phyloP scores from a whole-genome alignment of 164 flowering plant genomes.

The Houttuynia cordata region DNA sequence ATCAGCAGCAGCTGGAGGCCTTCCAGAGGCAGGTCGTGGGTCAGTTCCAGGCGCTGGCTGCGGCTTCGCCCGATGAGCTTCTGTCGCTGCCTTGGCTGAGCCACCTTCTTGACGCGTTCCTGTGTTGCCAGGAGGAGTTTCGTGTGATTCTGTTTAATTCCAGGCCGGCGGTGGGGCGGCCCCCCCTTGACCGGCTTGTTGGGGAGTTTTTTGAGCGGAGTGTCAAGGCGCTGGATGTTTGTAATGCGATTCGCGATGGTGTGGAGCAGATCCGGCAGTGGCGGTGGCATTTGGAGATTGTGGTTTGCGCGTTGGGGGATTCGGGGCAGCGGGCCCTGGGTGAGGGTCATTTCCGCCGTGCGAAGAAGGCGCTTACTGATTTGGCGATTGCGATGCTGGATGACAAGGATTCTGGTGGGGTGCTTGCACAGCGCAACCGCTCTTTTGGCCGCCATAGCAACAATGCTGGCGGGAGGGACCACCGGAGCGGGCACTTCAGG shows the following conservation, averaged over 20 bases:
- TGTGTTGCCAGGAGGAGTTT: constrained; percentile 75
- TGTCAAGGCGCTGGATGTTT: constrained; percentile 79
- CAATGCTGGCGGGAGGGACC: constrained; percentile 18
- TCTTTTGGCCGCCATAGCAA: constrained; percentile 48
- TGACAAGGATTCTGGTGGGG: constrained; percentile 51
- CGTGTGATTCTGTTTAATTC: constrained; percentile 35
- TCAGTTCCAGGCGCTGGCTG: constrained; percentile 31
- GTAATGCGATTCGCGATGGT: constrained; percentile 84
- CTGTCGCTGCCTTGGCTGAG: constrained; percentile 64
- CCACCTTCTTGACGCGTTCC: constrained; percentile 56
- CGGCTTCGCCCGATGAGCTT: constrained; percentile 24
- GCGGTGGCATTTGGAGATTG: constrained; percentile 77
- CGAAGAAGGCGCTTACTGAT: constrained; percentile 74
- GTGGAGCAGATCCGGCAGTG: constrained; percentile 78
- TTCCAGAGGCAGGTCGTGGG: constrained; percentile 62
- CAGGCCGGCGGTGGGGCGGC: constrained; percentile 14
- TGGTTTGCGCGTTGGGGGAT: constrained; percentile 42
- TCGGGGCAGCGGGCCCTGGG: constrained; percentile 30
- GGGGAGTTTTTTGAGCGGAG: constrained; percentile 61
- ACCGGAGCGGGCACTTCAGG: constrained; percentile 40
- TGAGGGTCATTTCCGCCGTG: constrained; percentile 79
- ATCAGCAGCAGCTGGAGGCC: constrained; percentile 42
- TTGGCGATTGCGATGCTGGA: constrained; percentile 68
- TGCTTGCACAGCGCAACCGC: constrained; percentile 47
- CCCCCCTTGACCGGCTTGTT: constrained; percentile 52